Evolutionary conservation across 768 basidiomycete genomes (phyloP), one percentile per base, ranked within the genome.

Genomic region (Coprinopsis marcescibilis): DNA sequence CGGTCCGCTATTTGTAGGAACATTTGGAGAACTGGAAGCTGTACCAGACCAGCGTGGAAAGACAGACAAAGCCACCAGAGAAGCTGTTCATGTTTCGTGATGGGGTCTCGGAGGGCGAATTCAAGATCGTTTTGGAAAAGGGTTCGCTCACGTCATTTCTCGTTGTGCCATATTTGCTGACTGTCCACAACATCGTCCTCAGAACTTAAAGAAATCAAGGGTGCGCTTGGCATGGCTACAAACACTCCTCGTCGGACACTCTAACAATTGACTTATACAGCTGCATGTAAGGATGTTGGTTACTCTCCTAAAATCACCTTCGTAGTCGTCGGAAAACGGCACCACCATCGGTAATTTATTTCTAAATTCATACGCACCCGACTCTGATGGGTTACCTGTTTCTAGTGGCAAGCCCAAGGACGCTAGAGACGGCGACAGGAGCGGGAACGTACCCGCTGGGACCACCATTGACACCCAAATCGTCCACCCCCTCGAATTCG

Each of bases 281-380:
- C 45, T 23, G 87, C 87, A 2, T 89, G 85, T 53, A 45, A 46
- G 0, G 70, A 73, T 0, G 53, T 80, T 0, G 68, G 70, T 2
- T 76, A 88, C 23, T 67, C 64, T 0, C 78, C 82, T 0, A 80
- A 76, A 48, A 83, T 91, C n/a, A 91, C 89, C 0, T 64, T 91
- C 12, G 75, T 91, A 43, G 68, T 92, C 29, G 89, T 90, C 3
- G 86, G 85, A 1, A 92, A 91, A 58, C 71, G 83, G 2, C 83
- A 85, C 55, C 83, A 83, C 44, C 72, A 81, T 38, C 70, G 78
- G 57, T 67, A 52, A 29, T 55, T n/a, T 10, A 23, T 12, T 39
- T 3, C 12, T 32, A 32, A 32, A n/a, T 8, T n/a, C 30, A 32
- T 8, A 8, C 30, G 30, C 10, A 32, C 30, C 30, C n/a, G 30